Evolutionary conservation across 768 basidiomycete species (phyloP).

Genomic region (Kwoniella dejecticola): DNA sequence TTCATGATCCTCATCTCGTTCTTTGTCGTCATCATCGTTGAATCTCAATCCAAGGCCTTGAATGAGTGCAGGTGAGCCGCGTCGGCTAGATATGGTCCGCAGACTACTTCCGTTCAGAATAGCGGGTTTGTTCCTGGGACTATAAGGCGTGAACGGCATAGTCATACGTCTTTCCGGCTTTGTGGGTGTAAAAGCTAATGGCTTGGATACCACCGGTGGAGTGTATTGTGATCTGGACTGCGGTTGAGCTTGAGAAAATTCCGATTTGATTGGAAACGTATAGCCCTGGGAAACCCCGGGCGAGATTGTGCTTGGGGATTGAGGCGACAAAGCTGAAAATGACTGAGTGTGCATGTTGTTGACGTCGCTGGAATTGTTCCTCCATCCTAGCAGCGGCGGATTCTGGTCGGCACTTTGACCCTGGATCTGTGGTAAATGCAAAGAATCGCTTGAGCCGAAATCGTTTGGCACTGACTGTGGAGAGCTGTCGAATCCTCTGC

Average conservation of each 20-base stretch:
- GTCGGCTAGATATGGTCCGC: constrained; percentile 9
- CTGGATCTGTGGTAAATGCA: not conserved
- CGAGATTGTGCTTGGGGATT: constrained; percentile 31
- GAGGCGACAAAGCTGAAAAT: constrained; percentile 8
- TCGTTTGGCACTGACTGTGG: constrained; percentile 12
- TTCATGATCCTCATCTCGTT: constrained; percentile 1
- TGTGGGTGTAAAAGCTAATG: not conserved
- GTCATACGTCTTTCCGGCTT: constrained; percentile 19
- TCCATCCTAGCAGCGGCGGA: too few species aligned
- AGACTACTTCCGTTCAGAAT: not conserved
- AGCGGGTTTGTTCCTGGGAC: constrained; percentile 4
- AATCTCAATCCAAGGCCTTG: constrained; percentile 2
- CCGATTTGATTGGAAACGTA: constrained; percentile 11
- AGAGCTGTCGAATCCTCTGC: not conserved
- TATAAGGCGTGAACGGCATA: constrained; percentile 19
- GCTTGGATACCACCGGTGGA: not conserved
- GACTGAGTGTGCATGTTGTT: not conserved
- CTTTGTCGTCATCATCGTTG: not conserved
- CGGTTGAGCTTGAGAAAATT: not conserved
- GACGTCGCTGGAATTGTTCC: too few species aligned
- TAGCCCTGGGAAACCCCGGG: constrained; percentile 42
- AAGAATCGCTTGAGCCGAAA: constrained; percentile 1
- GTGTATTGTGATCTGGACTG: not conserved
- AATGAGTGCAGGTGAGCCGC: not conserved
- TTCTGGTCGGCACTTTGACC: not conserved